Evolutionary conservation across 768 basidiomycete genomes (phyloP), one percentile per base, ranked within the genome.

Genomic region (Fistulinella prunicolor): DNA sequence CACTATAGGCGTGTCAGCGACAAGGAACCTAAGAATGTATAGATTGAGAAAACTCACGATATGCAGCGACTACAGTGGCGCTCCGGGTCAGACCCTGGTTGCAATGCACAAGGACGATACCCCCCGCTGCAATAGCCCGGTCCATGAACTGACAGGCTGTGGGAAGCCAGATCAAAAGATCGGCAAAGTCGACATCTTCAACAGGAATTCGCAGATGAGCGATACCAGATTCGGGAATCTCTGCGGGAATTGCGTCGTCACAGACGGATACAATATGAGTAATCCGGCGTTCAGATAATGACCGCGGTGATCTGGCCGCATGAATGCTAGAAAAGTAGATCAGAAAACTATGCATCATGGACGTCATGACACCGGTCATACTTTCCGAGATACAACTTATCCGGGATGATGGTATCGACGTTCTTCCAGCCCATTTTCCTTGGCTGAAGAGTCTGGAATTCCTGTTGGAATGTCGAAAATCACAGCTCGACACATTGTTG

Each of bases 251-350:
- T 6, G 74, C 73, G 46, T 91, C 89, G 29, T 70, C 65, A 59
- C 89, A 89, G 45, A 89, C 86, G 38, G 87, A 89, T 16, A 91
- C 64, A 42, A 90, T 81, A 67, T 91, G 89, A 6, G 86, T 87
- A 51, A 91, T 85, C 50, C 80, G 79, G 56, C 82, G 81, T 65
- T 89, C 86, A 42, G 80, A 75, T 66, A 89, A 73, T 46, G 82
- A 79, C 62, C 85, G 79, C 21, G 85, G 78, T 29, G 86, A 86
- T 55, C 76, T 76, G 24, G 87, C 86, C 42, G 86, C 83, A 57
- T 77, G 72, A 58, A 88, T 74, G 61, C 87, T 89, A 60, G 60
- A 46, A 47, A 42, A 37, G 43, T 73, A 68, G 53, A 86, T 76
- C 62, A 87, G 86, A 61, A 65, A 42, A 46, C 37, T 53, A 53